Evolutionary conservation across 345 rosid species (phyloP).

Genomic region (Lepidium didymum): DNA sequence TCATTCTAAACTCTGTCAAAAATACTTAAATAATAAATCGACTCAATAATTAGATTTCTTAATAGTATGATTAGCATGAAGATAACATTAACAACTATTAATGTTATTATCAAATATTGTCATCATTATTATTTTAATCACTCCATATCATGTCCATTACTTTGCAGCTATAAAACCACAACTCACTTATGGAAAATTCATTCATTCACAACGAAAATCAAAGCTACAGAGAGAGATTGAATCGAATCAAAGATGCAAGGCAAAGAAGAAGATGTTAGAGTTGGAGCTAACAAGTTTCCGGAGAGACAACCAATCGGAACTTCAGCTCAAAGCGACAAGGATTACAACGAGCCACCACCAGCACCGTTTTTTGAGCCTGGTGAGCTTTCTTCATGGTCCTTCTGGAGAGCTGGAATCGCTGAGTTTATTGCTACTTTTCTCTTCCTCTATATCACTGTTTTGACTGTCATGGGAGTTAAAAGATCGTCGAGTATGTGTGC

Average conservation of each 20-base stretch:
- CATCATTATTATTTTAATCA: background rate
- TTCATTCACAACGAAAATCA: background rate
- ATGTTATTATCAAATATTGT: conserved; percentile 3
- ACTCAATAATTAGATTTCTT: background rate
- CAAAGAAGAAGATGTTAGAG: conserved; percentile 39
- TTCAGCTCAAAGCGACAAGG: conserved; percentile 36
- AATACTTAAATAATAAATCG: background rate
- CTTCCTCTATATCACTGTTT: conserved; percentile 36
- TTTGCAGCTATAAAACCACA: conserved; percentile 6
- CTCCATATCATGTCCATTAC: conserved; percentile 4
- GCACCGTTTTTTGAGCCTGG: conserved; percentile 38
- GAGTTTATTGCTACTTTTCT: too few species aligned
- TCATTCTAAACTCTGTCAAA: conserved; percentile 19
- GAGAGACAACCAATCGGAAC: conserved; percentile 44
- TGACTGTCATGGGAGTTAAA: conserved; percentile 42
- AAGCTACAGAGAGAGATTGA: too few species aligned
- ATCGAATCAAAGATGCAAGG: conserved; percentile 29
- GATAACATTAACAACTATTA: conserved; percentile 13
- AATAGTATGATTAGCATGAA: conserved; percentile 3
- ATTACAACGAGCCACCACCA: conserved; percentile 43
- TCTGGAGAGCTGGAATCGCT: too few species aligned
- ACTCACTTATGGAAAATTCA: background rate
- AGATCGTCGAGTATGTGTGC: conserved; percentile 32
- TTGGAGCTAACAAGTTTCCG: conserved; percentile 41
- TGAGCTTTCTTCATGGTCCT: conserved; percentile 39